These are phyloP conservation scores for Cyberlindnera euphorbiiphila DNA, from an alignment of 805 yeast species.

Conservation along the genomic window DNA sequence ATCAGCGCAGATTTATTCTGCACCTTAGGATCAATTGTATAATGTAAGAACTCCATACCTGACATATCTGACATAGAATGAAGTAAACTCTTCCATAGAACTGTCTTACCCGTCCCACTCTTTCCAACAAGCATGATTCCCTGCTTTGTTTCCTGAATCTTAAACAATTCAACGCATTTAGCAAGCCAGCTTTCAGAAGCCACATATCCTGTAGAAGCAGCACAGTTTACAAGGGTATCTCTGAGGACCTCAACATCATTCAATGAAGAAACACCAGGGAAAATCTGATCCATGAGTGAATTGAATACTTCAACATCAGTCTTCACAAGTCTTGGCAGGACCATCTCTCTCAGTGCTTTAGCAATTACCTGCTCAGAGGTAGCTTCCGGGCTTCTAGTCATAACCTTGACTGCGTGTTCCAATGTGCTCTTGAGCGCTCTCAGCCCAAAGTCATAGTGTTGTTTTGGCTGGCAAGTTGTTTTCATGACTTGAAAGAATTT, in stretches of 20 bases:
- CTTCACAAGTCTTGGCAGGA: constrained; percentile 62
- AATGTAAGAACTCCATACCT: constrained; percentile 35
- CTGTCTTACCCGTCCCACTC: constrained; percentile 72
- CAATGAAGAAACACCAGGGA: constrained; percentile 44
- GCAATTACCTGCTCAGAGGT: constrained; percentile 37
- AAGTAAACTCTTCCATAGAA: constrained; percentile 47
- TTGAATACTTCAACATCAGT: constrained; percentile 43
- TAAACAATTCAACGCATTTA: constrained; percentile 58
- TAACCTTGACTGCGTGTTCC: constrained; percentile 50
- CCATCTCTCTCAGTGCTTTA: constrained; percentile 53
- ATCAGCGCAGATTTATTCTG: constrained; percentile 59
- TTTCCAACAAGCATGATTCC: constrained; percentile 81
- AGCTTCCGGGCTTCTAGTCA: constrained; percentile 21
- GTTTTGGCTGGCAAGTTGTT: constrained; percentile 39
- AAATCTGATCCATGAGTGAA: neutral
- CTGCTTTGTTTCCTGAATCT: constrained; percentile 59
- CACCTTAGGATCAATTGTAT: constrained; percentile 72
- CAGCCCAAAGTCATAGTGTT: constrained; percentile 88
- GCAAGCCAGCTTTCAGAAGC: constrained; percentile 41
- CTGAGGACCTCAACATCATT: constrained; percentile 27
- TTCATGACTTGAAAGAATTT: constrained; percentile 49
- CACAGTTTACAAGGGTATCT: constrained; percentile 26
- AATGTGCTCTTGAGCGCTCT: constrained; percentile 73
- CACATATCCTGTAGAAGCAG: constrained; percentile 31
- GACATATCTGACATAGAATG: constrained; percentile 32